Base-by-base conservation (phyloP, 192 early-diverging fungal species). In the Mortierella claussenii region DNA sequence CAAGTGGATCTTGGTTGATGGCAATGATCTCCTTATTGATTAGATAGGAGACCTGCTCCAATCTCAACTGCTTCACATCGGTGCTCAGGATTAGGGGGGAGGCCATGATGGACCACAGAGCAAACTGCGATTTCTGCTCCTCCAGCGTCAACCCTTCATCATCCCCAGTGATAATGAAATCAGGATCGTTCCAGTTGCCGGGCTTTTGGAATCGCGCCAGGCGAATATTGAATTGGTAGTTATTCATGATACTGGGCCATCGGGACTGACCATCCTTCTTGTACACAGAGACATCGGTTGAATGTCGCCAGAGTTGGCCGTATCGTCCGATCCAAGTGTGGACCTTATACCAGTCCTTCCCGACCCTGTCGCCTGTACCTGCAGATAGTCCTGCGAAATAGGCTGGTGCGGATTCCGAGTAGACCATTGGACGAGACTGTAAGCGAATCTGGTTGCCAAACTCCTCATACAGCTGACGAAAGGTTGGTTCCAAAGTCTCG, bases 1-100 rank as follows among this genome's bases (percentile, higher is more conserved):
- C 87, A 0, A 88, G 68, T 10, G 79, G 50, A 60, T 90, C 89
- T 71, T 90, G 89, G 46, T 88, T 88, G 51, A 90, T 60, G 8
- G 79, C 83, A 57, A 90, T 88, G 24, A 89, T 76, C 21, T 89
- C 83, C 12, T 43, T 31, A 64, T 87, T 83, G 12, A 45, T 51
- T 1, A 88, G n/a, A 36, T 85, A 85, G 21, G 46, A 46, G n/a
- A 75, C 45, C 27, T 68, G 60, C 2, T 81, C 58, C 0, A 0
- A 3, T 11, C 59, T 58, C 48, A 81, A 40, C 30, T 78, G 68
- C 51, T 62, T 68, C 23, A 89, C 76, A 64, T 86, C 80, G 61
- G 80, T 83, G 37, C 87, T 87, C 33, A 90, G 75, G 55, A 90
- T 82, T 30, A 90, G 59, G 2, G 89, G 89, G 12, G 79, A 52